These are phyloP conservation scores for Ilex paraguariensis DNA, from an alignment of 305 asterid genomes.

Conservation along the genomic window DNA sequence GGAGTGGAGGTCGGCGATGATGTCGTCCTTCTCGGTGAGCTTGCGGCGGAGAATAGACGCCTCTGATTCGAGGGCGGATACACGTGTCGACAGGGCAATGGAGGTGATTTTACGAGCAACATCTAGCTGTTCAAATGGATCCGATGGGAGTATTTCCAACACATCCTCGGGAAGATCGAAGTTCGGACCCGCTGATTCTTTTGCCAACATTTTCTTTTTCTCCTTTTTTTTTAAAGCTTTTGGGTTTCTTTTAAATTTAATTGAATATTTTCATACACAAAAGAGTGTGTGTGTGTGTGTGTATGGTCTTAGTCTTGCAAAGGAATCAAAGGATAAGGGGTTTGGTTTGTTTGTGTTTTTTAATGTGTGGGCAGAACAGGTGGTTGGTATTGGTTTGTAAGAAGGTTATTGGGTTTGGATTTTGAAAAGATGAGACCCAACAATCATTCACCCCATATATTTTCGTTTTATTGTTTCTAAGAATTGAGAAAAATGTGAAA, in stretches of 20 bases:
- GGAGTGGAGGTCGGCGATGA: constrained; percentile 67
- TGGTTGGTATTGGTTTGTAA: no score
- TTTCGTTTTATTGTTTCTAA: no score
- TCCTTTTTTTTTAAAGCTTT: not conserved
- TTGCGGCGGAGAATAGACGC: constrained; percentile 50
- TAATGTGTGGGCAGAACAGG: no score
- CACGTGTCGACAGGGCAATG: constrained; percentile 88
- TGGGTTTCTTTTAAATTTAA: not conserved
- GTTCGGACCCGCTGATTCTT: constrained; percentile 31
- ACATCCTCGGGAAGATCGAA: constrained; percentile 86
- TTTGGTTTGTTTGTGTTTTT: no score
- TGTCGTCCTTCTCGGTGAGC: constrained; percentile 55
- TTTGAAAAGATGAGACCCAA: no score
- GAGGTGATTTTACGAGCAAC: constrained; percentile 91
- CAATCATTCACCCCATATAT: no score
- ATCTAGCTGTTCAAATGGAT: constrained; percentile 92
- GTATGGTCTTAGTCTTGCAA: no score
- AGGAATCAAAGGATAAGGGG: no score
- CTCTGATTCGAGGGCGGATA: constrained; percentile 78
- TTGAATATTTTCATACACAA: not conserved
- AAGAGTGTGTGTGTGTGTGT: no score
- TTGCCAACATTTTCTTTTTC: constrained; percentile 34
- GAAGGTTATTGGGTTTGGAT: no score
- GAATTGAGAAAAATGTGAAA: no score
- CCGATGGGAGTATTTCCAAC: constrained; percentile 60